Conservation (phyloP, 257 asterid species). For the Solanum microdontum region DNA sequence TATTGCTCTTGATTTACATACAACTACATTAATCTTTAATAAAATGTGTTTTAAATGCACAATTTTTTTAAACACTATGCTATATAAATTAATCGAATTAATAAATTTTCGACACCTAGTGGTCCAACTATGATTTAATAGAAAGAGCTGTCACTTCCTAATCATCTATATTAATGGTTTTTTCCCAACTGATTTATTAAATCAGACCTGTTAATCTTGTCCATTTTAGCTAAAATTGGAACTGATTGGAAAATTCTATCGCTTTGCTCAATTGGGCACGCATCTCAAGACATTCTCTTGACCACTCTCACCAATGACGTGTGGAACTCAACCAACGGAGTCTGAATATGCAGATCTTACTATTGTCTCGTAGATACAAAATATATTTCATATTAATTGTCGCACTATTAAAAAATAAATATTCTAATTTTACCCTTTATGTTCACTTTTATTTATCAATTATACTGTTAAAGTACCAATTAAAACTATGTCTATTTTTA, state of each 20-base stretch:
- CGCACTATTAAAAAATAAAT: too few relatives aligned
- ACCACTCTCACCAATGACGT: background rate
- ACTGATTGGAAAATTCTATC: background rate
- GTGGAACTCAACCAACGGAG: background rate
- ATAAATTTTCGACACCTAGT: background rate
- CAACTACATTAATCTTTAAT: background rate
- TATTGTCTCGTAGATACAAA: too few relatives aligned
- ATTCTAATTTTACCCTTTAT: too few relatives aligned
- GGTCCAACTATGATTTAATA: background rate
- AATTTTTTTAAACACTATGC: background rate
- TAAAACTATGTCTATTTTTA: too few relatives aligned
- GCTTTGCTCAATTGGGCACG: background rate
- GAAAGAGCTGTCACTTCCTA: background rate
- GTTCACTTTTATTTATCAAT: background rate
- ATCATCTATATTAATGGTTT: background rate
- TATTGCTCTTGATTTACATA: background rate
- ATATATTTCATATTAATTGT: too few relatives aligned
- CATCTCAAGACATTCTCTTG: background rate
- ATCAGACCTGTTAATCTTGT: background rate
- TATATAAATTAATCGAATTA: background rate
- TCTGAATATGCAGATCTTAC: too few relatives aligned
- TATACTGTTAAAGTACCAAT: background rate
- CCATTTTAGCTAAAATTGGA: background rate
- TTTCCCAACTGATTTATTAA: background rate
- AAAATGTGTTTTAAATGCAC: background rate